A percentile compares a stretch with the other conserved stretches of the same genome.
phyloP scores from a whole-genome alignment of 2,329 filamentous ascomycete species.

The Fusarium annulatum region DNA sequence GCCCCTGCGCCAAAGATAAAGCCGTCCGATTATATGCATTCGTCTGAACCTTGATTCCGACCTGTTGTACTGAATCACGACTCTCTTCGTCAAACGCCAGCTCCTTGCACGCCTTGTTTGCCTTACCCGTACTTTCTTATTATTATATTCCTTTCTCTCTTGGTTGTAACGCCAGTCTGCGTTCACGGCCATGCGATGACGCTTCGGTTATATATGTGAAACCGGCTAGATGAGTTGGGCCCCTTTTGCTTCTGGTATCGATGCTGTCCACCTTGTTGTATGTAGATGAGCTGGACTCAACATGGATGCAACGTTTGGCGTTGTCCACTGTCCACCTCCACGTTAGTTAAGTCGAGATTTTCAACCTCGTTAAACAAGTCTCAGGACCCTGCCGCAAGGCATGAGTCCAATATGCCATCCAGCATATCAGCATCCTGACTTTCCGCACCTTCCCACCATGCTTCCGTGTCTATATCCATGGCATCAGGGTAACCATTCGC shows the following conservation, averaged over 20 bases:
- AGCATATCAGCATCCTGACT: slow-evolving; percentile 62
- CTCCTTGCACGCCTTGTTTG: slow-evolving; percentile 40
- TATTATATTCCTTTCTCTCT: slow-evolving; percentile 2
- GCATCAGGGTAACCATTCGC: slow-evolving; percentile 64
- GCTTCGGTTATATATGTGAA: neutral
- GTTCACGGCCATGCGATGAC: neutral
- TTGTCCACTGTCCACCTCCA: neutral
- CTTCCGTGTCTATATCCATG: slow-evolving; percentile 70
- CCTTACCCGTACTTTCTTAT: slow-evolving; percentile 12
- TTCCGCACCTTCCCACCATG: slow-evolving; percentile 72
- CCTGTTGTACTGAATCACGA: slow-evolving; percentile 22
- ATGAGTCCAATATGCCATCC: slow-evolving; percentile 67
- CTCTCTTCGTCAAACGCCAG: slow-evolving; percentile 41
- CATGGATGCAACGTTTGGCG: neutral
- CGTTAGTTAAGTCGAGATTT: neutral
- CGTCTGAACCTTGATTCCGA: slow-evolving; percentile 23
- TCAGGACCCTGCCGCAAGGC: slow-evolving; percentile 59
- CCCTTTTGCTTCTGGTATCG: neutral
- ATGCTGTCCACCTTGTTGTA: neutral
- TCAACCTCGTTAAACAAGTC: neutral
- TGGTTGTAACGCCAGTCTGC: neutral
- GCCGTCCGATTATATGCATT: slow-evolving; percentile 41
- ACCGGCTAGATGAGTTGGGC: neutral
- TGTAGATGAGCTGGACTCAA: neutral
- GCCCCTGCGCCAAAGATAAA: slow-evolving; percentile 43